Evolutionary conservation across 495 filamentous ascomycete species (phyloP).

Genomic region (Lasiosphaeris hirsuta): DNA sequence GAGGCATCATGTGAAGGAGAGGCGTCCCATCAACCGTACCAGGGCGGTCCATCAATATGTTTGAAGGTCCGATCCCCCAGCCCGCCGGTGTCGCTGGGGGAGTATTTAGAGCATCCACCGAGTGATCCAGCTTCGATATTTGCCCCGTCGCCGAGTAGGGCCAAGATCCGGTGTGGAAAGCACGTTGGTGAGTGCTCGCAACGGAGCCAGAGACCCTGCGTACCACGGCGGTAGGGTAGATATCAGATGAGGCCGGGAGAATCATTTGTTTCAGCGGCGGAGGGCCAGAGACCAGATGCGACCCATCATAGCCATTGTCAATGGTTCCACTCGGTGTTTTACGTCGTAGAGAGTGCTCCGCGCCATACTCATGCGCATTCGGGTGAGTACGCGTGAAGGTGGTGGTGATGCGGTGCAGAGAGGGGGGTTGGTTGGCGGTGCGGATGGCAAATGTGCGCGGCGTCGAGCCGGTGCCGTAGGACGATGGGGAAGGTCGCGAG

Average conservation of each 20-base stretch:
- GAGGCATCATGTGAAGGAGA: conserved; percentile 29
- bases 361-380: conserved; percentile 30
- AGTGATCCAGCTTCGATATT: conserved; percentile 7
- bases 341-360: conserved; percentile 79
- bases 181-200: conserved; percentile 10
- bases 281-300: conserved; percentile 72
- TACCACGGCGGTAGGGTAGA: conserved; percentile 33
- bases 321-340: conserved; percentile 95
- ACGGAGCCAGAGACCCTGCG: conserved; percentile 15
- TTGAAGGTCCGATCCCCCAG: conserved; percentile 22
- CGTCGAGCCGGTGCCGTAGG: conserved; percentile 21
- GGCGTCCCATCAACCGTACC: conserved; percentile 13
- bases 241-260: conserved; percentile 49
- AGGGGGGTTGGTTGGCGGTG: conserved; percentile 33
- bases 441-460: conserved; percentile 40
- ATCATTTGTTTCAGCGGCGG: conserved; percentile 85
- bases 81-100: conserved; percentile 13
- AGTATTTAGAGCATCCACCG: conserved; percentile 12
- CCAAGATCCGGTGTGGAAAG: conserved; percentile 20
- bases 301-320: conserved; percentile 91
- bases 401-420: conserved; percentile 31
- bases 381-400: conserved; percentile 32
- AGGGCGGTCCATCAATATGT: conserved; percentile 6
- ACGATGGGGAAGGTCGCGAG: conserved; percentile 16
- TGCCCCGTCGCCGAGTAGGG: conserved; percentile 16